A percentile compares a stretch with the other conserved stretches of the same genome.
Evolutionary conservation across 345 rosid species (phyloP).

Genomic region (Excoecaria cochinchinensis): DNA sequence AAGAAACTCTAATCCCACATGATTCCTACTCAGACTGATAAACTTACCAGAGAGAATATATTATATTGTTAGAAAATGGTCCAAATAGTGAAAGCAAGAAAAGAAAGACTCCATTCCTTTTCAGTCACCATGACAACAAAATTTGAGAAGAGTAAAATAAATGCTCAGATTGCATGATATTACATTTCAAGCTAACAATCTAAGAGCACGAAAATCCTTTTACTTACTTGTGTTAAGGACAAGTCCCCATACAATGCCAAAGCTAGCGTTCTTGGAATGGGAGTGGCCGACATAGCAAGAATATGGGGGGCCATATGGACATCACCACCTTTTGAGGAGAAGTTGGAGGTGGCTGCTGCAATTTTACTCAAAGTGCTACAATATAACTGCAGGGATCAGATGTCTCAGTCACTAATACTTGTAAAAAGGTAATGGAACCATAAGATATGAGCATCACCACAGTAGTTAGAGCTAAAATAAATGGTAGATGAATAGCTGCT

Average conservation of each 20-base stretch:
- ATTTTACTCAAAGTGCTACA: conserved; percentile 42
- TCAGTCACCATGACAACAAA: not conserved
- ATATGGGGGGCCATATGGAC: conserved; percentile 89
- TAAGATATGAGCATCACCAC: conserved; percentile 4
- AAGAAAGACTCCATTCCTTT: not conserved
- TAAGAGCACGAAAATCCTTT: not conserved
- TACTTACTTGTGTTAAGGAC: conserved; percentile 81
- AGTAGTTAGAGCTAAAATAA: not conserved
- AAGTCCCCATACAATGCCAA: conserved; percentile 89
- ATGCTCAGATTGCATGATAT: conserved; percentile 1
- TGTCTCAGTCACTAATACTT: conserved; percentile 15
- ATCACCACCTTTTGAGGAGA: conserved; percentile 45
- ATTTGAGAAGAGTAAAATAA: not conserved
- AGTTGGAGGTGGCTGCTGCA: conserved; percentile 33
- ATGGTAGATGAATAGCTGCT: conserved; percentile 3
- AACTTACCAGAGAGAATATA: not conserved
- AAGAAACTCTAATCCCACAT: not conserved
- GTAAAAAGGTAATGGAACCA: conserved; percentile 17
- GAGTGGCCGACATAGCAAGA: conserved; percentile 96
- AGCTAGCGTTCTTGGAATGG: conserved; percentile 95
- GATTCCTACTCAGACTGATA: not conserved
- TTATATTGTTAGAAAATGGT: not conserved
- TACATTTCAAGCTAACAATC: conserved; percentile 14
- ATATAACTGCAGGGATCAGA: conserved; percentile 58
- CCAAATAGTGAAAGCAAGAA: not conserved